Base-by-base conservation (phyloP, 768 basidiomycete genomes). In the Hebeloma cylindrosporum region DNA sequence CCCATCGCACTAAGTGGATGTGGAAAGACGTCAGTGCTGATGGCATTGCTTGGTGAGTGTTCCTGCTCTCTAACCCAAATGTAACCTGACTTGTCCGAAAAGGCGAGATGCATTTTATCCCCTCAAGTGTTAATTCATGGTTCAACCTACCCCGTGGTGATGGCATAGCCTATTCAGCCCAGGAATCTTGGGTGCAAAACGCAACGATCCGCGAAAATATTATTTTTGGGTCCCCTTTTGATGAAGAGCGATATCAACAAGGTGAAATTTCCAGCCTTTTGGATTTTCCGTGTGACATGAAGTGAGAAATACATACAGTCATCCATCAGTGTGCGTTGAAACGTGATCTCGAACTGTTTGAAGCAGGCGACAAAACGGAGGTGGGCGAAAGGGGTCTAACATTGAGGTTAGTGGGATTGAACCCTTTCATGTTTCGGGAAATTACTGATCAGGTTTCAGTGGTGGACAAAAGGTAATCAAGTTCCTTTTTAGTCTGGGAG, bases 171-270 rank as follows among this genome's bases (percentile, higher is more conserved):
- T 90, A 87, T 60, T 83, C 85, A 5, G 83, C 83, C 1, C 88
- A 93, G 59, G 86, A 88, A 57, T 80, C 85, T 2, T 93, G 87
- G 87, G 80, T 89, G 8, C 77, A 83, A 62, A 88, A 85, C 48
- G 84, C 82, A 45, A 87, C 85, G 0, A 83, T 88, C 38, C 71
- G 67, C 69, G 83, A 90, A 32, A 93, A 93, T 58, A 83, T 93
- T 43, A 62, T 85, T 35, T 93, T 93, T 50, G 87, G 88, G 18
- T 64, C 80, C 4, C 76, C 82, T 1, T 87, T 79, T 50, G 83
- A 93, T 40, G 83, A 85, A 58, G 77, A 75, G 47, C 72, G 82
- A n/a, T 92, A 92, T 59, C 81, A 81, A 71, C 76, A 81, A 52
- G 63, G 61, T 59, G n/a, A n/a, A n/a, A 31, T 8, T 27, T 14